Conservation (phyloP, 176 grass and related monocot species). For the Tillandsia leiboldiana region DNA sequence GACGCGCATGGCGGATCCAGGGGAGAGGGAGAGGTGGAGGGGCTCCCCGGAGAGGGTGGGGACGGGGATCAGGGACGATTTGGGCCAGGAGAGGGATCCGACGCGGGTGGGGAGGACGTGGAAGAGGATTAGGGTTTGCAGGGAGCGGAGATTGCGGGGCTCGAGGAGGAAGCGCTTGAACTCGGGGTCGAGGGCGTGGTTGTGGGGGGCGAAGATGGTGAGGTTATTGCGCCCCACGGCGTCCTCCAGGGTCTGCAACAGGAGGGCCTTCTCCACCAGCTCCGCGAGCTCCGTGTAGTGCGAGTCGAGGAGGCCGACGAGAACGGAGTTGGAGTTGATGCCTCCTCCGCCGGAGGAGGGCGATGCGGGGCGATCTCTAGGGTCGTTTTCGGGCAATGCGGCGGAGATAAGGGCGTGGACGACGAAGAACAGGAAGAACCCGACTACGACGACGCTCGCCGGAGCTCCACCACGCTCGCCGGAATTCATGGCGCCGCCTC, state of each 20-base stretch:
- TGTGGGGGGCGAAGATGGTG: conserved; percentile 67
- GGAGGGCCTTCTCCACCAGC: conserved; percentile 78
- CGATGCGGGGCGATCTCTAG: conserved; percentile 8
- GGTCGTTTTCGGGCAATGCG: no score
- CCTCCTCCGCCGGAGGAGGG: conserved; percentile 4
- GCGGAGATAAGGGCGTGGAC: no score
- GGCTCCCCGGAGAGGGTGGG: conserved; percentile 45
- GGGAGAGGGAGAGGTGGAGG: conserved; percentile 21
- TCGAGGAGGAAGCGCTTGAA: conserved; percentile 81
- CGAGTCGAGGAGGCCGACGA: conserved; percentile 66
- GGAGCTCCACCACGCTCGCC: no score
- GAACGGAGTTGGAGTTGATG: conserved; percentile 71
- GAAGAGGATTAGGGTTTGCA: conserved; percentile 57
- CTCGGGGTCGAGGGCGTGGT: conserved; percentile 71
- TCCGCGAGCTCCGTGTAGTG: conserved; percentile 69
- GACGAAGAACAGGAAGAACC: no score
- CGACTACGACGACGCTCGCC: no score
- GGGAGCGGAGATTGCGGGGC: conserved; percentile 50
- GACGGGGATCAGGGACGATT: conserved; percentile 1
- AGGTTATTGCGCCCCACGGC: conserved; percentile 47
- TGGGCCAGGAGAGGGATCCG: background rate
- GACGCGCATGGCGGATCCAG: conserved; percentile 16
- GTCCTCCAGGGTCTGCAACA: conserved; percentile 52
- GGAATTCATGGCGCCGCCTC: no score
- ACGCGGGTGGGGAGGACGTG: conserved; percentile 53